phyloP scores from a whole-genome alignment of 495 filamentous ascomycete species.

The Tuber brumale region DNA sequence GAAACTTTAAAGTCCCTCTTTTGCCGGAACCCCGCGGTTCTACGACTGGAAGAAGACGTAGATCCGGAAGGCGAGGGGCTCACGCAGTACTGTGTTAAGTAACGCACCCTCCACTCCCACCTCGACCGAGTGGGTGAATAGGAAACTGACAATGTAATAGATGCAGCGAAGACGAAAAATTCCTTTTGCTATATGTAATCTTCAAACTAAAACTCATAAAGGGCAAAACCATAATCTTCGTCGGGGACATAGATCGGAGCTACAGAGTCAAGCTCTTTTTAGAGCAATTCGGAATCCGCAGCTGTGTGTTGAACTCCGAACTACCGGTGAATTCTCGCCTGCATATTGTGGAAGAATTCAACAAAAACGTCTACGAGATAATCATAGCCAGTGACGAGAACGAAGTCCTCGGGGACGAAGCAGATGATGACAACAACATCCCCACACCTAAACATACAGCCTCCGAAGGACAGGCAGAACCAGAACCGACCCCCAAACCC shows the following conservation, averaged over 20 bases:
- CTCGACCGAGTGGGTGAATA: not conserved
- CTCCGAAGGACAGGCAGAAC: slow-evolving; percentile 43
- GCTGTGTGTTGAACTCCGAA: slow-evolving; percentile 91
- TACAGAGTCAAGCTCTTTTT: slow-evolving; percentile 93
- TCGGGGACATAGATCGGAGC: slow-evolving; percentile 83
- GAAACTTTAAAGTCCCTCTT: slow-evolving; percentile 80
- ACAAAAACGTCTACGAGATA: slow-evolving; percentile 90
- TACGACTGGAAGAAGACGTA: slow-evolving; percentile 66
- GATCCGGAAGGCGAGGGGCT: slow-evolving; percentile 64
- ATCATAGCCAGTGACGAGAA: slow-evolving; percentile 94
- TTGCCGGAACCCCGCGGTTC: slow-evolving; percentile 65
- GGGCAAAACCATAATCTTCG: slow-evolving; percentile 91
- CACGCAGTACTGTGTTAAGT: slow-evolving; percentile 80
- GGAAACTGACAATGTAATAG: slow-evolving; percentile 43
- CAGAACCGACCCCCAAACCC: slow-evolving; percentile 27
- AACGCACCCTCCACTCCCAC: slow-evolving; percentile 30
- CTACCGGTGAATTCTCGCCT: slow-evolving; percentile 85
- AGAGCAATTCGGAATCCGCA: slow-evolving; percentile 91
- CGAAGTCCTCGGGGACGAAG: slow-evolving; percentile 66
- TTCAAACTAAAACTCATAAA: slow-evolving; percentile 92
- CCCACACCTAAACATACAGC: slow-evolving; percentile 34
- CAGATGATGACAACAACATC: slow-evolving; percentile 42
- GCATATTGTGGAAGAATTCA: slow-evolving; percentile 95
- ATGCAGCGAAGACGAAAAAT: slow-evolving; percentile 95
- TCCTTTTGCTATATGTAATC: slow-evolving; percentile 84